Evolutionary conservation across 495 filamentous ascomycete genomes (phyloP).

Genomic region (Astrocystis sublimbata): DNA sequence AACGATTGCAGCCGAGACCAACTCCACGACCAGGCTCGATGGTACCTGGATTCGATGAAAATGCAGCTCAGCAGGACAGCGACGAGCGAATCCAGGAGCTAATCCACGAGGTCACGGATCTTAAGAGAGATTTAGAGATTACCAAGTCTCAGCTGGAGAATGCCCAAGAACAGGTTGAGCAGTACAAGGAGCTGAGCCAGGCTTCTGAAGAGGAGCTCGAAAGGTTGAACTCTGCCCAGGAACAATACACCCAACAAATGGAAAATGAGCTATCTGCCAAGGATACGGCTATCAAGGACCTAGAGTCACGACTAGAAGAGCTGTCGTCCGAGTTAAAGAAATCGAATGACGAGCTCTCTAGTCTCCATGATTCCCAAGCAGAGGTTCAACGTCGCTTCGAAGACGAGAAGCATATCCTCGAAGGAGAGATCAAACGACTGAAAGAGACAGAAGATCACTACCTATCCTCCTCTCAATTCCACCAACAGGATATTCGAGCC

Average conservation of each 20-base stretch:
- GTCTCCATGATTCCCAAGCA: slow-evolving; percentile 72
- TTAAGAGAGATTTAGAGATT: slow-evolving; percentile 79
- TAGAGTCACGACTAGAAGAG: slow-evolving; percentile 79
- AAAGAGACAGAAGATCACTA: slow-evolving; percentile 85
- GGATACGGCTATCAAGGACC: slow-evolving; percentile 70
- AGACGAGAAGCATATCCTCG: slow-evolving; percentile 74
- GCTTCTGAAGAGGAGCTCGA: slow-evolving; percentile 85
- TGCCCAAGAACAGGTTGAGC: slow-evolving; percentile 75
- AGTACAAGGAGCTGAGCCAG: slow-evolving; percentile 87
- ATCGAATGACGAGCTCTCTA: slow-evolving; percentile 76
- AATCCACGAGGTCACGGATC: slow-evolving; percentile 74
- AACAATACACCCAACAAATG: slow-evolving; percentile 83
- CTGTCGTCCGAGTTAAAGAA: slow-evolving; percentile 75
- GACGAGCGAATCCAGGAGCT: slow-evolving; percentile 82
- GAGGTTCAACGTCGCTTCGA: slow-evolving; percentile 71
- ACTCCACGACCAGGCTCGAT: slow-evolving; percentile 55
- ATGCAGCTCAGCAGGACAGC: slow-evolving; percentile 45
- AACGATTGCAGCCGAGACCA: slow-evolving; percentile 72
- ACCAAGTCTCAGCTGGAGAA: slow-evolving; percentile 74
- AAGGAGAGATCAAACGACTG: slow-evolving; percentile 74
- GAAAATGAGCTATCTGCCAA: slow-evolving; percentile 72
- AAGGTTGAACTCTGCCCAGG: slow-evolving; percentile 74
- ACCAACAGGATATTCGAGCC: slow-evolving; percentile 86
- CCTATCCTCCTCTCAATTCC: slow-evolving; percentile 70
- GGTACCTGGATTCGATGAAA: slow-evolving; percentile 44